Percentiles rank a stretch among this genome's conserved stretches.
Evolutionary conservation across 2,329 filamentous ascomycete species (phyloP).

Genomic region (Aspergillus sp.): DNA sequence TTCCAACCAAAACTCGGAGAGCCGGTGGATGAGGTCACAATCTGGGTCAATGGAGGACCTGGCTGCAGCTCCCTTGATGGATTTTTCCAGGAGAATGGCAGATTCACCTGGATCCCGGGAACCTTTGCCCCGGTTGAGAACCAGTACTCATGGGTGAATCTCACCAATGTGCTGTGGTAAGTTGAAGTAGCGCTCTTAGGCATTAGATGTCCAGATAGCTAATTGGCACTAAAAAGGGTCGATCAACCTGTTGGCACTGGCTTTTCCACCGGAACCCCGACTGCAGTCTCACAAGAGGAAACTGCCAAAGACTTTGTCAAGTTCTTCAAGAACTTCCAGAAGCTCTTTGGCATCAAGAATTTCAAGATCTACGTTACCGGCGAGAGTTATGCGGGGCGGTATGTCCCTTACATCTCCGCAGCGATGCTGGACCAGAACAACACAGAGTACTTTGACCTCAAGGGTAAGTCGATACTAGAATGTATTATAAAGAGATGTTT

Average conservation of each 20-base stretch:
- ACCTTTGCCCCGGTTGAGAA: constrained; percentile 63
- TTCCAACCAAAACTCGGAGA: constrained; percentile 43
- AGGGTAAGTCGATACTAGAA: background rate
- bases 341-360: constrained; percentile 63
- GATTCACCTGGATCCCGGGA: constrained; percentile 66
- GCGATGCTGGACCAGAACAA: constrained; percentile 64
- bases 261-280: constrained; percentile 62
- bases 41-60: constrained; percentile 51
- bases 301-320: constrained; percentile 67
- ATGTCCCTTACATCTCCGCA: constrained; percentile 68
- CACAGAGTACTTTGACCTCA: background rate
- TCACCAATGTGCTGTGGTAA: constrained; percentile 74
- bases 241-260: constrained; percentile 55
- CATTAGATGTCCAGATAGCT: background rate
- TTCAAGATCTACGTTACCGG: constrained; percentile 71
- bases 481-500: background rate
- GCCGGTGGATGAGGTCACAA: constrained; percentile 40
- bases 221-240: constrained; percentile 13
- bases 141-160: constrained; percentile 67
- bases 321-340: constrained; percentile 74
- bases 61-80: constrained; percentile 60
- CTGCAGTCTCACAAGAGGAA: constrained; percentile 63
- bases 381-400: constrained; percentile 67
- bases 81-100: constrained; percentile 72
- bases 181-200: constrained; percentile 24